Evolutionary conservation across 768 basidiomycete genomes (phyloP).

Genomic region (Lentinula guzmanii): DNA sequence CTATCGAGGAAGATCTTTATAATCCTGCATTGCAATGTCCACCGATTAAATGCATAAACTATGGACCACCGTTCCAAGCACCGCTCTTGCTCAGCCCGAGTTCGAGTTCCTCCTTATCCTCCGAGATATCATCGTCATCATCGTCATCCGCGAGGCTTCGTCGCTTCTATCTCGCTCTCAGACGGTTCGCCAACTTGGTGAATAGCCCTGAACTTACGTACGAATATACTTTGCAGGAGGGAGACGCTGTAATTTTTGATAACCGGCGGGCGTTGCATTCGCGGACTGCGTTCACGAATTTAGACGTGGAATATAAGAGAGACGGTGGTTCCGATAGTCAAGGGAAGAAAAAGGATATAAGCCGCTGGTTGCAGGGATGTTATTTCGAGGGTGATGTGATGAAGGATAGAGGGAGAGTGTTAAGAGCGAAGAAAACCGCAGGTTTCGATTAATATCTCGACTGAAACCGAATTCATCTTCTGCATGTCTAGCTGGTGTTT

Average conservation of each 20-base stretch:
- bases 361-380: constrained; percentile 88
- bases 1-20: constrained; percentile 46
- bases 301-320: constrained; percentile 17
- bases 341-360: constrained; percentile 41
- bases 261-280: constrained; percentile 89
- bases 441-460: too few species aligned
- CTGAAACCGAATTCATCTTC: too few species aligned
- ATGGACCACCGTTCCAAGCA: constrained; percentile 93
- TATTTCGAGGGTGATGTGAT: constrained; percentile 67
- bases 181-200: constrained; percentile 52
- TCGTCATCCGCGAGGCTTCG: constrained; percentile 38
- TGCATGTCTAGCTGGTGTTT: too few species aligned
- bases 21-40: constrained; percentile 13
- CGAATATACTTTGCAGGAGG: constrained; percentile 67
- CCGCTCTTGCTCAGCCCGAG: constrained; percentile 37
- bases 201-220: constrained; percentile 46
- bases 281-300: constrained; percentile 59
- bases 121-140: constrained; percentile 9
- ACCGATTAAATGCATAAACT: constrained; percentile 69
- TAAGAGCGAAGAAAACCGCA: neutral
- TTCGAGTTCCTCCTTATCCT: neutral
- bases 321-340: constrained; percentile 12
- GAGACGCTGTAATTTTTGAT: constrained; percentile 87
- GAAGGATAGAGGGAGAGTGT: constrained; percentile 51
- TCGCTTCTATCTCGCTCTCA: constrained; percentile 59